Conservation (phyloP, 768 basidiomycete species). For the Mycena capillaripes region DNA sequence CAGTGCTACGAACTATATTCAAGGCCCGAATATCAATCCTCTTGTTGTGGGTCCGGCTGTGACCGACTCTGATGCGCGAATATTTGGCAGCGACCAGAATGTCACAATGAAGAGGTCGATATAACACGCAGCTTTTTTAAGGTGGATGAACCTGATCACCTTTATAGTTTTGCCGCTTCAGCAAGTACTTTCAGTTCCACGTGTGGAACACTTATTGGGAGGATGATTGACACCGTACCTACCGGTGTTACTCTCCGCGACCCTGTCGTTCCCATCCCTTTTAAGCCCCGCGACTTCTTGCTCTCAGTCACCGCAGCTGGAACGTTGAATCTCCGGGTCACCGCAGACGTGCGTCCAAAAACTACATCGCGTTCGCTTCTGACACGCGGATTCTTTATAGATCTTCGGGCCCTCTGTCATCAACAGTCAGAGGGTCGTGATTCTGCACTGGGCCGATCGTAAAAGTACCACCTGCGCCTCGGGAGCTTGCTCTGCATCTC, state of each 20-base stretch:
- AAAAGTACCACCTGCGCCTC: constrained; percentile 23
- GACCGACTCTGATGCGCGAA: constrained; percentile 27
- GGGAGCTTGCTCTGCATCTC: constrained; percentile 17
- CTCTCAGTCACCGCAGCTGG: constrained; percentile 17
- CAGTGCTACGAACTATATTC: constrained; percentile 27
- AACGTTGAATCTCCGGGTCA: constrained; percentile 23
- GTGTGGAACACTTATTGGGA: constrained; percentile 10
- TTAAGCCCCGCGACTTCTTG: constrained; percentile 26
- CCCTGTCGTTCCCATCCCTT: constrained; percentile 23
- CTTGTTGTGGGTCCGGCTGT: constrained; percentile 23
- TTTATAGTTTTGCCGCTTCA: constrained; percentile 17
- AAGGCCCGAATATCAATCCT: constrained; percentile 24
- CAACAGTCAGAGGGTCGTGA: constrained; percentile 17
- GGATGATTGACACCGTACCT: constrained; percentile 28
- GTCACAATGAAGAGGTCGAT: constrained; percentile 25
- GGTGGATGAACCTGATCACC: not conserved
- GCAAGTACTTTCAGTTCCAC: constrained; percentile 8
- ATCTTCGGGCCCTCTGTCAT: constrained; percentile 24
- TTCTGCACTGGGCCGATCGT: constrained; percentile 28
- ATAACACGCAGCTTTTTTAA: not conserved
- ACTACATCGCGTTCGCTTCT: not conserved
- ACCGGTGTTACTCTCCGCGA: constrained; percentile 13
- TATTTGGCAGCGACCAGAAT: constrained; percentile 35
- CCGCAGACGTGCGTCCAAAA: constrained; percentile 19
- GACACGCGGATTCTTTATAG: not conserved